Percentiles rank a stretch among this genome's conserved stretches.
phyloP scores from a whole-genome alignment of 1,284 basidiomycete genomes.

The Schizophyllum commune region DNA sequence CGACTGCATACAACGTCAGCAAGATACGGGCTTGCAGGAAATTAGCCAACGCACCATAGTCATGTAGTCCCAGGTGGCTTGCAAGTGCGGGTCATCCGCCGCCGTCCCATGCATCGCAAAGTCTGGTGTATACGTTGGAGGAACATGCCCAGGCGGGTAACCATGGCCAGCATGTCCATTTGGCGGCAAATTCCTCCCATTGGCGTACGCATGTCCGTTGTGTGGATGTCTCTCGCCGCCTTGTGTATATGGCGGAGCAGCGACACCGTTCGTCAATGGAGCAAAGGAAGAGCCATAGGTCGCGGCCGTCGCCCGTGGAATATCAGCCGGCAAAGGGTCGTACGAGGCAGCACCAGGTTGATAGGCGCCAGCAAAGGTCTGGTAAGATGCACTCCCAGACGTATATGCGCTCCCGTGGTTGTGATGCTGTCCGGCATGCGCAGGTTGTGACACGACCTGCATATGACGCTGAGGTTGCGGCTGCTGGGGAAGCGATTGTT shows the following conservation, averaged over 20 bases:
- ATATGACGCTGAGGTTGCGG: not conserved
- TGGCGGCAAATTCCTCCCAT: not conserved
- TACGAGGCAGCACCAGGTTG: not conserved
- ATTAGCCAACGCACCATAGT: constrained; percentile 28
- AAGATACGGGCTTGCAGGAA: not conserved
- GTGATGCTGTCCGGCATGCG: not conserved
- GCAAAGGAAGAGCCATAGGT: too few species aligned
- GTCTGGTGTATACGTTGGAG: constrained; percentile 27
- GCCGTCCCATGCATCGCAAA: constrained; percentile 34
- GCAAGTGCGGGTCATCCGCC: constrained; percentile 41
- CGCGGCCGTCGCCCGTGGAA: too few species aligned
- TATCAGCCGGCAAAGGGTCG: not conserved
- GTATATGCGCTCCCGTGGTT: too few species aligned
- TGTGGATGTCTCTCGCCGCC: not conserved
- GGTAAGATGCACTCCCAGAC: not conserved
- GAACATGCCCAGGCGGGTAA: not conserved
- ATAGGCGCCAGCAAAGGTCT: not conserved
- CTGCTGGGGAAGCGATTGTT: not conserved
- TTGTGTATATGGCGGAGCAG: not conserved
- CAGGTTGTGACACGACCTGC: not conserved
- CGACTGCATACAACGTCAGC: too few species aligned
- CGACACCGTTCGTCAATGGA: not conserved
- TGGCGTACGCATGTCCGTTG: not conserved
- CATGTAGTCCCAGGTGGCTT: constrained; percentile 56
- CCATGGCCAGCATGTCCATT: not conserved